Conservation (phyloP, 2,329 filamentous ascomycete genomes). For the Phaeosphaeria sp. region DNA sequence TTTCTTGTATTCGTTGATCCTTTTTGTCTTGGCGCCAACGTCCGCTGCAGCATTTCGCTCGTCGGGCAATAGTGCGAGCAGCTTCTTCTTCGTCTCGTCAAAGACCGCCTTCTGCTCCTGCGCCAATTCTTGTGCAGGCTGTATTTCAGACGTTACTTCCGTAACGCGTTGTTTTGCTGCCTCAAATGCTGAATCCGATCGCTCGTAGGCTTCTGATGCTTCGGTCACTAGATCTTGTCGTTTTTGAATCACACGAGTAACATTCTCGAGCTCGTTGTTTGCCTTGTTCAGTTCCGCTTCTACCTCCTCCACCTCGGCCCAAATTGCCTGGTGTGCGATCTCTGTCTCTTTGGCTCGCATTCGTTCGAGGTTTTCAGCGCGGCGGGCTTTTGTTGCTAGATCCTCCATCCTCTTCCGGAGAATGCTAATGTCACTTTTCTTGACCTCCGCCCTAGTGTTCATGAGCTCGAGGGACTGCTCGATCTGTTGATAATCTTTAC, state of each 20-base stretch:
- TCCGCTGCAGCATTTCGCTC: constrained; percentile 70
- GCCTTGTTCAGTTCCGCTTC: constrained; percentile 58
- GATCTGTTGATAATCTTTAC: constrained; percentile 87
- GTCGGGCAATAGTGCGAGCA: constrained; percentile 61
- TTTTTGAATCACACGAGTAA: constrained; percentile 57
- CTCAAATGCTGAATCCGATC: constrained; percentile 50
- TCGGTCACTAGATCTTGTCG: constrained; percentile 54
- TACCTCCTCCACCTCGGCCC: constrained; percentile 82
- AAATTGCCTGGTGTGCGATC: constrained; percentile 74
- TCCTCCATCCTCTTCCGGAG: constrained; percentile 66
- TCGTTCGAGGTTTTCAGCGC: constrained; percentile 69
- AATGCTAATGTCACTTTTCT: constrained; percentile 67
- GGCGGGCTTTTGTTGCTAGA: constrained; percentile 68
- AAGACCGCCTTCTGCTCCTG: constrained; percentile 60
- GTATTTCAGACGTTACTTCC: constrained; percentile 44
- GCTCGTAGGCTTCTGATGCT: constrained; percentile 52
- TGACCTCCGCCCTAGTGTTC: constrained; percentile 66
- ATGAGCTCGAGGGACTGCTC: constrained; percentile 79
- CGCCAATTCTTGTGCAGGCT: constrained; percentile 56
- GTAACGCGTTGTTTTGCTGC: constrained; percentile 44
- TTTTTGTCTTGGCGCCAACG: constrained; percentile 60
- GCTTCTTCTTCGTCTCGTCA: constrained; percentile 60
- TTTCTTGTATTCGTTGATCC: constrained; percentile 50
- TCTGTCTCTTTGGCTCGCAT: constrained; percentile 67
- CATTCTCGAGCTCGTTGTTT: constrained; percentile 34